Conservation (phyloP, 129 eudicot genomes). For the Flaveria bidentis region DNA sequence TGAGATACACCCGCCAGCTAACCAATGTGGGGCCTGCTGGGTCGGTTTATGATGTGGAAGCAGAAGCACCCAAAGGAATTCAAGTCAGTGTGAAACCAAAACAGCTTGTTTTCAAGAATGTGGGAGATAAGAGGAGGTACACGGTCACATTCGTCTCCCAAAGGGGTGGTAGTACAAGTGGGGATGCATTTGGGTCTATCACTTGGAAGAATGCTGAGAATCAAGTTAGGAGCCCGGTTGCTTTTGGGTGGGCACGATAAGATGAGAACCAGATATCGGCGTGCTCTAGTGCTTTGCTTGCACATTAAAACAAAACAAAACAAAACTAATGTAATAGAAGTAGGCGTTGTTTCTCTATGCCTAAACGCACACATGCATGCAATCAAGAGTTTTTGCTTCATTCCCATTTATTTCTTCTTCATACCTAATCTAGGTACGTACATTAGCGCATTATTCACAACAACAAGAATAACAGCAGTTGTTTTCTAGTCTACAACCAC, state of each 20-base stretch:
- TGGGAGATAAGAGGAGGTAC: constrained; percentile 62
- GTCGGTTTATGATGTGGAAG: constrained; percentile 47
- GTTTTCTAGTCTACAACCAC: constrained; percentile 44
- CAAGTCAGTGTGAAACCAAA: constrained; percentile 57
- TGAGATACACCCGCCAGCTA: constrained; percentile 67
- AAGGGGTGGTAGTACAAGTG: constrained; percentile 31
- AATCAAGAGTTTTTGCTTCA: constrained; percentile 17
- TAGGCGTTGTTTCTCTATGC: constrained; percentile 29
- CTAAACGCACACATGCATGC: neutral
- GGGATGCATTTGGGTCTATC: constrained; percentile 65
- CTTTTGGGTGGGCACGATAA: constrained; percentile 53
- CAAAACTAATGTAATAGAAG: constrained; percentile 23
- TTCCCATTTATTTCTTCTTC: constrained; percentile 19
- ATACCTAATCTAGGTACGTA: neutral
- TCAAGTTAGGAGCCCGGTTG: constrained; percentile 78
- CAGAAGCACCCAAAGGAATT: constrained; percentile 55
- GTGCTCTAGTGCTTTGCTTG: constrained; percentile 35
- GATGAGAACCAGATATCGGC: constrained; percentile 1
- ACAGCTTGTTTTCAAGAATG: constrained; percentile 60
- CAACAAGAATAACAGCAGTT: constrained; percentile 52
- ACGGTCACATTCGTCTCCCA: constrained; percentile 69
- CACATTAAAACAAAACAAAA: neutral
- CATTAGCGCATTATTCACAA: constrained; percentile 42
- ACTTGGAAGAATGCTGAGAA: constrained; percentile 60
- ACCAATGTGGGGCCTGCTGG: constrained; percentile 73